Base-by-base conservation (phyloP, 1,139 yeast genomes). In the Arxiozyma slooffiae region DNA sequence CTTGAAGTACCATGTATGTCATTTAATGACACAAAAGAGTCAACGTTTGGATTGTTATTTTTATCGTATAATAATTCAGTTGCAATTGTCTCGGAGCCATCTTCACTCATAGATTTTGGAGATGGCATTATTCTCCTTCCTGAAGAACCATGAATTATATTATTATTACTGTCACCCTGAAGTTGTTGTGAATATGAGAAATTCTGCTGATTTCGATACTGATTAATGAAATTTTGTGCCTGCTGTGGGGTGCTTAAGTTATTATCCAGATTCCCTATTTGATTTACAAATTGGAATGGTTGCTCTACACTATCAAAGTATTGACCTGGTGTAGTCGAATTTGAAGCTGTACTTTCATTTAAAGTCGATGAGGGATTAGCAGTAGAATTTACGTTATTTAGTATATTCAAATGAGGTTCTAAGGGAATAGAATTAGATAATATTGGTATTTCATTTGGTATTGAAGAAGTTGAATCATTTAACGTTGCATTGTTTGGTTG, bases 31-130 rank as follows among this genome's bases (percentile, higher is more conserved):
- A n/a, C 14, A 16, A 30, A 30, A 30, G 36, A 30, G 6, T 30
- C 14, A n/a, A 11, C 36, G n/a, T n/a, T 30, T 23, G 24, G 20
- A 3, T 44, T 23, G 20, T 24, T 24, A 18, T 24, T 38, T 11
- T 38, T 44, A 24, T 38, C 38, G 20, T 38, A 38, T n/a, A 44
- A 18, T 24, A 44, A 20, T n/a, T 41, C 47, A 17, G 39, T 44
- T 6, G 44, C 20, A 9, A 43, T 24, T 3, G 50, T 24, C 41
- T 48, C 51, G 2, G 51, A 44, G 1, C 44, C 44, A n/a, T 83
- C 82, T 52, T 81, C 88, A 55, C 81, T 85, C 54, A 81, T 70
- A 1, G 87, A 81, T 48, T 80, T 75, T 22, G 87, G 86, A 0
- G 86, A 80, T 16, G 79, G 67, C 18, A 54, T 53, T 14, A 52